Base-by-base conservation (phyloP, 2,329 filamentous ascomycete species). In the Exophiala oligosperma region DNA sequence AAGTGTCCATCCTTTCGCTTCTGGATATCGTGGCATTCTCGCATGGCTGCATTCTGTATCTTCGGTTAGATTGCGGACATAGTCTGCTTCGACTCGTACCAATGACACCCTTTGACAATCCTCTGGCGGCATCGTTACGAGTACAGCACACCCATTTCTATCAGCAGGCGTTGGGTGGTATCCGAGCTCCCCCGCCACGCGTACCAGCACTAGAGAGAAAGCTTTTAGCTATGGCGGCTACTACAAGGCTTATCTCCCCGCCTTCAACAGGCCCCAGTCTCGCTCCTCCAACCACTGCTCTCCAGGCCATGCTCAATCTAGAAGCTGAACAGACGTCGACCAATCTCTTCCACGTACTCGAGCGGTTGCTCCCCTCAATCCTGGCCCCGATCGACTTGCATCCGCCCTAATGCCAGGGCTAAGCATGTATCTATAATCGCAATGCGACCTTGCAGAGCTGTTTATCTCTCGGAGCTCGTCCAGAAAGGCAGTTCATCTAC, bases 361-460 rank as follows among this genome's bases (percentile, higher is more conserved):
- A 5, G 40, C 11, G 28, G 24, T 38, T 46, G 32, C 49, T 29
- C 28, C 43, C 44, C 28, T n/a, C n/a, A 28, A 21, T 28, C 24
- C 6, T 38, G 17, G 21, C 44, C 43, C 47, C 14, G 38, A 44
- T 35, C 37, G 37, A 28, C 11, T 35, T 49, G n/a, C 53, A n/a
- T 24, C 23, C 47, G 28, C 37, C 52, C 49, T 56, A 56, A 56
- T 52, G 53, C 52, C 52, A 56, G 52, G 57, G 57, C 53, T 59
- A 52, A 32, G 29, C 43, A 51, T 9, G 32, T 11, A 9, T 9
- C 32, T 35, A 35, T 5, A 35, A 35, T 35, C 26, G 32, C 51
- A 35, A 54, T 47, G 35, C 43, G 17, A 46, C 40, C 28, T 47
- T 26, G n/a, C 8, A 12, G 21, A 9, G 17, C 9, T 17, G 12